phyloP scores from a whole-genome alignment of 179 eudicot genomes.

The Silene vulgaris region DNA sequence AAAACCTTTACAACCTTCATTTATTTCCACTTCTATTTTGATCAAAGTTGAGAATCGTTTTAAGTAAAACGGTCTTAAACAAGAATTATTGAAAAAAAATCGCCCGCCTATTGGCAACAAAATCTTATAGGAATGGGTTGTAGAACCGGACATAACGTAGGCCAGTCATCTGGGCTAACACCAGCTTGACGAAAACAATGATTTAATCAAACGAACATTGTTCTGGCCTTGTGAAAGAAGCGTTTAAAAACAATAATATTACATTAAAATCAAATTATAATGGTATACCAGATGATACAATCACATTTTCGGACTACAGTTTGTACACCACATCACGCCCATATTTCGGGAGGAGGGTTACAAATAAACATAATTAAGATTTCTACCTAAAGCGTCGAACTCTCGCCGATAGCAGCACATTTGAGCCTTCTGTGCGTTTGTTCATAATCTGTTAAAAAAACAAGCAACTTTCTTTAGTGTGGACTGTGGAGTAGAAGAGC shows the following conservation, averaged over 20 bases:
- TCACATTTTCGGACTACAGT: neutral
- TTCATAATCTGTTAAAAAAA: constrained; percentile 5
- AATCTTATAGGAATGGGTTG: no score
- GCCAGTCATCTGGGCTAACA: no score
- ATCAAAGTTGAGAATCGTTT: no score
- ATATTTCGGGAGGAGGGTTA: constrained; percentile 23
- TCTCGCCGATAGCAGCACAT: neutral
- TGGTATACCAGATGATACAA: constrained; percentile 8
- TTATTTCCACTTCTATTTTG: no score
- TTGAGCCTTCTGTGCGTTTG: neutral
- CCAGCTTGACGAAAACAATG: neutral
- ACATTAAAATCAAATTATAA: no score
- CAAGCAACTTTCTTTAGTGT: neutral
- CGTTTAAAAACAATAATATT: no score
- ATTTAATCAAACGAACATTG: neutral
- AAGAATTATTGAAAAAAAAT: no score
- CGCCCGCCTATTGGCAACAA: no score
- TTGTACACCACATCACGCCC: constrained; percentile 26
- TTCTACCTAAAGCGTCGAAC: constrained; percentile 1
- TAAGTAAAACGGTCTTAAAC: no score
- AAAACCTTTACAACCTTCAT: no score
- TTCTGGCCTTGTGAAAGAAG: neutral
- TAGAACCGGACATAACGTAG: no score
- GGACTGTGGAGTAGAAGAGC: neutral
- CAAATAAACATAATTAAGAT: neutral